Evolutionary conservation across 23 red algal genomes (phyloP).

Genomic region (Gracilariopsis chorda): DNA sequence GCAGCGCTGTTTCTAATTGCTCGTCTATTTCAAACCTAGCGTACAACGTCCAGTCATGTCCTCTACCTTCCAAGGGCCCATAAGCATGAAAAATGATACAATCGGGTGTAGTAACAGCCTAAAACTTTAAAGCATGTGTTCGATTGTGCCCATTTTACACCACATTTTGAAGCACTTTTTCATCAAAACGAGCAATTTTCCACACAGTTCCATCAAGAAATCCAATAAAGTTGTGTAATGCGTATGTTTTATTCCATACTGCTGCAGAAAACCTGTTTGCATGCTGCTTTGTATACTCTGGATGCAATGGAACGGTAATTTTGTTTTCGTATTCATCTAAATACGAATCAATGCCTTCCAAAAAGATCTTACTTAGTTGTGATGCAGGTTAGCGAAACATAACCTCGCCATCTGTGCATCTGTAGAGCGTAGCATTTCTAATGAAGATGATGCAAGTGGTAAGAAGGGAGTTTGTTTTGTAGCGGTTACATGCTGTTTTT

Average conservation of each 20-base stretch:
- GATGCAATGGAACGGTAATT: too few species aligned
- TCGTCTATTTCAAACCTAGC: too few species aligned
- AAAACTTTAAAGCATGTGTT: background rate
- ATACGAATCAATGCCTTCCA: background rate
- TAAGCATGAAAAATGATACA: conserved; percentile 21
- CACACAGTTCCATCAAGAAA: background rate
- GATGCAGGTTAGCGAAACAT: background rate
- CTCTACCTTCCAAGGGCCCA: conserved; percentile 9
- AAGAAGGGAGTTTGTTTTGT: background rate
- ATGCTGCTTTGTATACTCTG: too few species aligned
- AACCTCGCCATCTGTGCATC: background rate
- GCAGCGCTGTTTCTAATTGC: too few species aligned
- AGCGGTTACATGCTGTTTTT: too few species aligned
- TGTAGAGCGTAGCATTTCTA: background rate
- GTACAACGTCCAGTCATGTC: too few species aligned
- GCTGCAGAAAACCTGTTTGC: too few species aligned
- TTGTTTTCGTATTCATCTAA: background rate
- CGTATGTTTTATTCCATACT: too few species aligned
- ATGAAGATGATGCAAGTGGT: background rate
- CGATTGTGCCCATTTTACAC: conserved; percentile 31
- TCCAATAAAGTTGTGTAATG: too few species aligned
- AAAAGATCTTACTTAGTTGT: background rate
- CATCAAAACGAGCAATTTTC: background rate
- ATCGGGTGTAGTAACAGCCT: background rate
- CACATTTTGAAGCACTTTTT: background rate